These are phyloP conservation scores for Coemansia sp. DNA, from an alignment of 192 early-diverging fungal genomes.

Conservation along the genomic window DNA sequence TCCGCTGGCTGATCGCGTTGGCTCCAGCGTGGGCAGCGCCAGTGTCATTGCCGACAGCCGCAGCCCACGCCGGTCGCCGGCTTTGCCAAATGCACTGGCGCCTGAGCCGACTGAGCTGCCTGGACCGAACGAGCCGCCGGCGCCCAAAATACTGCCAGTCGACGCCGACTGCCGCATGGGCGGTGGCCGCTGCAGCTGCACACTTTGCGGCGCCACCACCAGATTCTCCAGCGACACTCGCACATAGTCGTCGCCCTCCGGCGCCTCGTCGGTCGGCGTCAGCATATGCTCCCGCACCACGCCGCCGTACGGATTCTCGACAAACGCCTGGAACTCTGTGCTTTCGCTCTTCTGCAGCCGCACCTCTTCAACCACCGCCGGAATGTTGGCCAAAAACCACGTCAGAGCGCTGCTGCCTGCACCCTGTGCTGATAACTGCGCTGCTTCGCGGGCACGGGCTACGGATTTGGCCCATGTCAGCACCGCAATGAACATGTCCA, in stretches of 20 bases:
- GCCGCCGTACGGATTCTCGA: conserved; percentile 37
- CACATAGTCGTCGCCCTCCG: conserved; percentile 36
- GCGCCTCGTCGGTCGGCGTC: conserved; percentile 22
- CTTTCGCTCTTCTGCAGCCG: conserved; percentile 37
- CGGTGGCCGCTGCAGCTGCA: conserved; percentile 13
- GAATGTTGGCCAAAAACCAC: conserved; percentile 27
- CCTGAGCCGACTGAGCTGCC: background rate
- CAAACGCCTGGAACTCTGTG: conserved; percentile 46
- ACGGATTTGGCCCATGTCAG: conserved; percentile 47
- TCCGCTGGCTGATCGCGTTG: conserved; percentile 5
- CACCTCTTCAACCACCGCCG: conserved; percentile 30
- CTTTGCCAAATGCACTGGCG: background rate
- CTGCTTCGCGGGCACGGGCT: conserved; percentile 21
- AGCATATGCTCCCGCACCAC: conserved; percentile 39
- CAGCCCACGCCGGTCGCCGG: conserved; percentile 13
- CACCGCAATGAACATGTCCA: conserved; percentile 46
- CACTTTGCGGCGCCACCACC: background rate
- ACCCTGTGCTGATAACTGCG: background rate
- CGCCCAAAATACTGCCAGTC: conserved; percentile 2
- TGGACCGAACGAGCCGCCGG: background rate
- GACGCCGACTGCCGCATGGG: conserved; percentile 18
- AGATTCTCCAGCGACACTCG: conserved; percentile 39
- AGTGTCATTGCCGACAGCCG: conserved; percentile 30
- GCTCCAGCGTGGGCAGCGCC: conserved; percentile 4
- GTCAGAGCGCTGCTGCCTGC: conserved; percentile 6